phyloP scores from a whole-genome alignment of 1,284 basidiomycete genomes.

The Cutaneotrichosporon daszewskae region DNA sequence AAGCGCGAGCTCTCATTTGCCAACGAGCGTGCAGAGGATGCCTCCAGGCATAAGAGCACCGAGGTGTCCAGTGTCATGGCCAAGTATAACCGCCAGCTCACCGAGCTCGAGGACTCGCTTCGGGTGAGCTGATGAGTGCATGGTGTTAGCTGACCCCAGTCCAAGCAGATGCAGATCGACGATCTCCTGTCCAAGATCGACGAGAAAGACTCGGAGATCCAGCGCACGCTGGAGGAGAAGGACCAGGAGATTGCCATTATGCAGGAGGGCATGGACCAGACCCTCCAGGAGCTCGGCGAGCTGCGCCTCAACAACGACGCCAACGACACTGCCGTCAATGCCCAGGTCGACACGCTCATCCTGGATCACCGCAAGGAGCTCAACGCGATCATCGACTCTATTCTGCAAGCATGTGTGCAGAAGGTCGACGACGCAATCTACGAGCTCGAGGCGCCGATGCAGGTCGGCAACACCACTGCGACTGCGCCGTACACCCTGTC shows the following conservation, averaged over 20 bases:
- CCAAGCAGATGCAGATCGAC: slow-evolving; percentile 92
- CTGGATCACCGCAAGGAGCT: slow-evolving; percentile 97
- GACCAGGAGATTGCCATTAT: slow-evolving; percentile 93
- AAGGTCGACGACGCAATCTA: slow-evolving; percentile 97
- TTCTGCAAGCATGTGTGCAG: slow-evolving; percentile 90
- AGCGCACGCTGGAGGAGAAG: slow-evolving; percentile 84
- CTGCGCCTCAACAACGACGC: slow-evolving; percentile 78
- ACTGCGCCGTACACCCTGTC: slow-evolving; percentile 97
- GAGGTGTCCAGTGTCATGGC: slow-evolving; percentile 82
- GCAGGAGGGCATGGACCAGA: slow-evolving; percentile 93
- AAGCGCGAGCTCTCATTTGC: slow-evolving; percentile 92
- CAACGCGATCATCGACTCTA: slow-evolving; percentile 98
- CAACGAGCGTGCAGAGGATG: slow-evolving; percentile 96
- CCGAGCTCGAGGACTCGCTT: slow-evolving; percentile 89
- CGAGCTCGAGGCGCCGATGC: slow-evolving; percentile 90
- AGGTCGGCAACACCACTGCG: slow-evolving; percentile 88
- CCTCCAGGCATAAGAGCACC: slow-evolving; percentile 81
- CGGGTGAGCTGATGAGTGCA: slow-evolving; percentile 56
- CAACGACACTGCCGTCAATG: slow-evolving; percentile 81
- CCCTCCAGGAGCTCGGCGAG: slow-evolving; percentile 83
- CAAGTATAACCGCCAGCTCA: slow-evolving; percentile 94
- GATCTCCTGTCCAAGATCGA: slow-evolving; percentile 77
- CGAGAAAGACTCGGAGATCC: slow-evolving; percentile 65
- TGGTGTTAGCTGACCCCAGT: slow-evolving; percentile 48
- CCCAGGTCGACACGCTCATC: slow-evolving; percentile 94